A percentile compares a stretch with the other conserved stretches of the same genome.
phyloP scores from a whole-genome alignment of 352 stramenopile genomes.

The Globisporangium apiculatum region DNA sequence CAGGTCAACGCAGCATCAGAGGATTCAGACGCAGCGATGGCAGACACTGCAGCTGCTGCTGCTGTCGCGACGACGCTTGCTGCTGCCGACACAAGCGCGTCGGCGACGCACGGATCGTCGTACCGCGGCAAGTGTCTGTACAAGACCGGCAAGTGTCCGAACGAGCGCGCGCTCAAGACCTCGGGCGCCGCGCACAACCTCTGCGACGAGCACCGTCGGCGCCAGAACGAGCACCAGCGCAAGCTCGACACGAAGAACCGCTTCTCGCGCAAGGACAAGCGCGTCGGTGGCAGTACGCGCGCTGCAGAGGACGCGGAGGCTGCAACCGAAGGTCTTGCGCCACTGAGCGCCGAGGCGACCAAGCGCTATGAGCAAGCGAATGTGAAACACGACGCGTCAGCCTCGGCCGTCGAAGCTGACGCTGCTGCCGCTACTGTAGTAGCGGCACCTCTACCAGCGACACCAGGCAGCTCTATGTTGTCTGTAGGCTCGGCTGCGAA shows the following conservation, averaged over 20 bases:
- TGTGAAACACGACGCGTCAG: no score
- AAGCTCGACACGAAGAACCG: slow-evolving; percentile 85
- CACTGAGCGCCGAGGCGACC: no score
- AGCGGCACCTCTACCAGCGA: not conserved
- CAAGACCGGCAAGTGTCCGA: slow-evolving; percentile 51
- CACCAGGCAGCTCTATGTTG: not conserved
- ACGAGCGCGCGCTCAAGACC: slow-evolving; percentile 83
- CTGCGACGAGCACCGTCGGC: slow-evolving; percentile 75
- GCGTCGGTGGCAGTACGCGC: not conserved
- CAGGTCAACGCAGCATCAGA: slow-evolving; percentile 3
- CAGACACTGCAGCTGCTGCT: no score
- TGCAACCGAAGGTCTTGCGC: no score
- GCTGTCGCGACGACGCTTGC: no score
- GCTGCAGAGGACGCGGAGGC: no score
- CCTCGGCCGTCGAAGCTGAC: no score
- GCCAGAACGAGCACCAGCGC: slow-evolving; percentile 84
- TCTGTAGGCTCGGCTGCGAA: not conserved
- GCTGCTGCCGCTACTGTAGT: not conserved
- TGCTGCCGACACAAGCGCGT: no score
- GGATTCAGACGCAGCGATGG: slow-evolving; percentile 3
- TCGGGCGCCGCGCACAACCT: slow-evolving; percentile 78
- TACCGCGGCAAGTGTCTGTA: no score
- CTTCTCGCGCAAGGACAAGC: slow-evolving; percentile 54
- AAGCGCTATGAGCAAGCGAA: no score
- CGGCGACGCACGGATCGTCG: no score